phyloP scores from a whole-genome alignment of 2,329 filamentous ascomycete species.

The Ophiostoma himal-ulmi region DNA sequence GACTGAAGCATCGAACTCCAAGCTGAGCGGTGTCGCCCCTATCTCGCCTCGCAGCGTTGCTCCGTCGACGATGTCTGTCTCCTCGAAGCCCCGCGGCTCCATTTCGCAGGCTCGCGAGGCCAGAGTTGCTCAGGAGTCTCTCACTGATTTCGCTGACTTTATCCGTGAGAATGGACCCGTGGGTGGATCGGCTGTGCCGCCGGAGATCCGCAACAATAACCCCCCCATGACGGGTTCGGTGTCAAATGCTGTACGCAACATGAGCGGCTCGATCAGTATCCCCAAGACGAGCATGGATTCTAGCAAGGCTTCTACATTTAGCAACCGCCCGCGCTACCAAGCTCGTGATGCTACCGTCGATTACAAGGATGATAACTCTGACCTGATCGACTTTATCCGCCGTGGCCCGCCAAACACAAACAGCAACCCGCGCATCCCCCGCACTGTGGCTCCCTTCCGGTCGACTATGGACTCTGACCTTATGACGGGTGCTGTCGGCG shows the following conservation, averaged over 20 bases:
- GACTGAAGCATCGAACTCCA: slow-evolving; percentile 27
- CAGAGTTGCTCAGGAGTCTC: slow-evolving; percentile 62
- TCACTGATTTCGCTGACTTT: slow-evolving; percentile 81
- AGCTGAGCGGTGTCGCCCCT: slow-evolving; percentile 19
- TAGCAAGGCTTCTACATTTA: slow-evolving; percentile 34
- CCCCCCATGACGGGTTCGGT: slow-evolving; percentile 23
- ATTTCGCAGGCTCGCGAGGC: slow-evolving; percentile 61
- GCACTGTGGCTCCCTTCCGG: slow-evolving; percentile 77
- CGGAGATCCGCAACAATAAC: not conserved
- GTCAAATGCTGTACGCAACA: slow-evolving; percentile 32
- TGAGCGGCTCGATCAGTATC: slow-evolving; percentile 24
- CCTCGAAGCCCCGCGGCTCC: slow-evolving; percentile 33
- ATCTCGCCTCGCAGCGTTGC: slow-evolving; percentile 31
- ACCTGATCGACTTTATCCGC: slow-evolving; percentile 92
- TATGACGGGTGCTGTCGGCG: slow-evolving; percentile 49
- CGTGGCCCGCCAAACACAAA: slow-evolving; percentile 63
- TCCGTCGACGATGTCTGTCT: slow-evolving; percentile 23
- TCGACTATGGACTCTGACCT: slow-evolving; percentile 83
- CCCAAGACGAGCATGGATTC: slow-evolving; percentile 38
- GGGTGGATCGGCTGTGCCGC: not conserved
- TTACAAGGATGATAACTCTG: slow-evolving; percentile 63
- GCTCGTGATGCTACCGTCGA: slow-evolving; percentile 66
- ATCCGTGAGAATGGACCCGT: slow-evolving; percentile 78
- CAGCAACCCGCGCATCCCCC: slow-evolving; percentile 65
- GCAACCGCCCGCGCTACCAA: slow-evolving; percentile 50